Conservation (phyloP, 441 rosid species). For the Pelargonium citronellum region DNA sequence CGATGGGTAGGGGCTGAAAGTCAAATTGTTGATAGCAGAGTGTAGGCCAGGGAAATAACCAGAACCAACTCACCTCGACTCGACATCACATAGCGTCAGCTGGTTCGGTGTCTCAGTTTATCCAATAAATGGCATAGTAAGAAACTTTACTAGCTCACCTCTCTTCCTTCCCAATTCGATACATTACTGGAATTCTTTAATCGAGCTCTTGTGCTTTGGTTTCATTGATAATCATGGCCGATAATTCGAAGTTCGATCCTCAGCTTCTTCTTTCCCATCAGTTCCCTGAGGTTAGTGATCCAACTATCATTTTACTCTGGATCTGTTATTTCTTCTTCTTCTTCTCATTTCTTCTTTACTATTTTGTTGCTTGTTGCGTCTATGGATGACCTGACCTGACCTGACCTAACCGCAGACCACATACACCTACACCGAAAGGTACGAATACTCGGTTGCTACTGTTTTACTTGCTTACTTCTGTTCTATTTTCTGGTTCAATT, state of each 20-base stretch:
- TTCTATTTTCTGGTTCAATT: neutral
- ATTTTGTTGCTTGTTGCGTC: neutral
- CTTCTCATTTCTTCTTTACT: no score
- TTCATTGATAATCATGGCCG: slow-evolving; percentile 1
- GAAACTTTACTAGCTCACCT: no score
- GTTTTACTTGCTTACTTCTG: neutral
- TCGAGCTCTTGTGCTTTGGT: neutral
- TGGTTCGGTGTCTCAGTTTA: no score
- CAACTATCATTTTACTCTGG: neutral
- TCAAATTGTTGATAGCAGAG: no score
- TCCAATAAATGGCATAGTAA: no score
- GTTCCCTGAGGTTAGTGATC: slow-evolving; percentile 1
- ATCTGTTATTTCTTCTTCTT: neutral
- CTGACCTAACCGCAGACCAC: neutral
- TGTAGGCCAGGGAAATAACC: no score
- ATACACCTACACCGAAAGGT: slow-evolving; percentile 6
- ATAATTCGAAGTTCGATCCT: neutral
- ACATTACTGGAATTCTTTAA: no score
- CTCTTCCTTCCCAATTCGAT: no score
- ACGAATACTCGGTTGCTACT: neutral
- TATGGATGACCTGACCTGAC: neutral
- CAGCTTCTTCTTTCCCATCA: slow-evolving; percentile 5
- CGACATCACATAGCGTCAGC: no score
- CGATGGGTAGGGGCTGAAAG: no score
- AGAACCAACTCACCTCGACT: no score